Percentiles rank a stretch among this genome's conserved stretches.
Evolutionary conservation across 306 rosid species (phyloP).

Genomic region (Arachis hypogaea): DNA sequence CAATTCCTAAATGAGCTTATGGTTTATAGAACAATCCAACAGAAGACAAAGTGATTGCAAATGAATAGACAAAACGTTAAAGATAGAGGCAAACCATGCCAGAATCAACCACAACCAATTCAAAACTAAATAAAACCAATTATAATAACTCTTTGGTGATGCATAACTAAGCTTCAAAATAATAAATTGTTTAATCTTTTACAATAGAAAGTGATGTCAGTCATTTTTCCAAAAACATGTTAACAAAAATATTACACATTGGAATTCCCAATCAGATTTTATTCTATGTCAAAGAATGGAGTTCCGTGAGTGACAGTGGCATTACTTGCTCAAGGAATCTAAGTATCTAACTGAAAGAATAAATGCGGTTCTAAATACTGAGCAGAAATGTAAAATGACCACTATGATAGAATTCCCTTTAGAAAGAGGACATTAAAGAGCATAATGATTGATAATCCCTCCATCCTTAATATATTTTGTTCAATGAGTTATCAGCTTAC

Average conservation of each 20-base stretch:
- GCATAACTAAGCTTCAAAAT: conserved; percentile 15
- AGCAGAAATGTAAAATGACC: conserved; percentile 15
- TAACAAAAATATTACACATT: conserved; percentile 4
- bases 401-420: neutral
- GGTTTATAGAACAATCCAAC: conserved; percentile 8
- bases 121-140: conserved; percentile 7
- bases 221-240: conserved; percentile 23
- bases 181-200: neutral
- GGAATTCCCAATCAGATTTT: neutral
- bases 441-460: conserved; percentile 17
- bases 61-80: conserved; percentile 15
- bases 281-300: neutral
- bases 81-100: neutral
- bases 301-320: neutral
- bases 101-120: neutral
- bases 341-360: conserved; percentile 6
- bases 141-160: neutral
- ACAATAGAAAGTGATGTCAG: neutral
- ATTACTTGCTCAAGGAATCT: conserved; percentile 6
- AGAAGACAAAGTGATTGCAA: neutral
- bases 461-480: conserved; percentile 25
- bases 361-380: conserved; percentile 5
- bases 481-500: conserved; percentile 49
- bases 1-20: neutral
- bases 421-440: conserved; percentile 10